Percentiles rank a stretch among this genome's conserved stretches.
Conservation (phyloP, 345 rosid species). For the Acer saccharum region DNA sequence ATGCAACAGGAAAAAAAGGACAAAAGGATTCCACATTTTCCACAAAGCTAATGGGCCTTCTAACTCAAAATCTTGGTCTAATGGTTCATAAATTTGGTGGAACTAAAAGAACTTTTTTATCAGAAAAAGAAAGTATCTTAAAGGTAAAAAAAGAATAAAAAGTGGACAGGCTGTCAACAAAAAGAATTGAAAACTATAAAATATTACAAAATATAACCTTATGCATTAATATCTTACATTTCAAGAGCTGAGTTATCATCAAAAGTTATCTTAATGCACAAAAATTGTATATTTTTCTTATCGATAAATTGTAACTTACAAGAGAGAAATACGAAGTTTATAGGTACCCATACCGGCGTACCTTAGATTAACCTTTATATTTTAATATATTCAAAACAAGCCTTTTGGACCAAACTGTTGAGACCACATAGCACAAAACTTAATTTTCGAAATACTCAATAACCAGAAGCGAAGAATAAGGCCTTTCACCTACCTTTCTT, state of each 20-base stretch:
- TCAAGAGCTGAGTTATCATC: neutral
- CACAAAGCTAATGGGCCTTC: neutral
- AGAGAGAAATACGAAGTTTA: neutral
- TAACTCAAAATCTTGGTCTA: neutral
- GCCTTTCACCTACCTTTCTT: constrained; percentile 65
- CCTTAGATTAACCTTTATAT: neutral
- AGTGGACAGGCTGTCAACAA: neutral
- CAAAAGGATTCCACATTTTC: neutral
- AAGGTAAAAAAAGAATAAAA: neutral
- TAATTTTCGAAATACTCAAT: neutral
- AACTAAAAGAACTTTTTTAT: neutral
- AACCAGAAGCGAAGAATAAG: neutral
- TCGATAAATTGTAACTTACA: neutral
- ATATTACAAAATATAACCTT: neutral
- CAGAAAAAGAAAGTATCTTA: neutral
- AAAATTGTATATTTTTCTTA: neutral
- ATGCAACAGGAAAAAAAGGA: neutral
- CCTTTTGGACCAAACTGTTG: neutral
- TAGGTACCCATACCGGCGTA: neutral
- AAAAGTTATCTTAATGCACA: neutral
- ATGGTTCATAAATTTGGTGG: neutral
- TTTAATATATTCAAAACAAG: neutral
- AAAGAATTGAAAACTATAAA: constrained; percentile 3
- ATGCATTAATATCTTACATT: neutral
- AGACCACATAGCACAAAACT: neutral